Percentiles rank a stretch among this genome's conserved stretches.
These are phyloP conservation scores for Escallonia herrerae DNA, from an alignment of 129 eudicot species.

Conservation along the genomic window DNA sequence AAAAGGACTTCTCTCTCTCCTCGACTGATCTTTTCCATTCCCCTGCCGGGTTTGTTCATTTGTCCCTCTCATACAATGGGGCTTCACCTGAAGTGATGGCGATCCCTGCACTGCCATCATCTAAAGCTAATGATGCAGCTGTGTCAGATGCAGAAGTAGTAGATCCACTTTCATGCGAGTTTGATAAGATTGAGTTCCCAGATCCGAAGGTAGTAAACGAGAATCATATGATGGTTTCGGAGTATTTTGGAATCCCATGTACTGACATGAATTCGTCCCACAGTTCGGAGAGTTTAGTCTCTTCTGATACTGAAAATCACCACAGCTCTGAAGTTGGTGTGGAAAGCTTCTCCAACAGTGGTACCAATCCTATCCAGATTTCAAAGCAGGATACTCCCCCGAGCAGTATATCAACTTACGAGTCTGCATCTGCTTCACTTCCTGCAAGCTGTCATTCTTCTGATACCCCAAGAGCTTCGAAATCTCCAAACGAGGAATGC, in stretches of 20 bases:
- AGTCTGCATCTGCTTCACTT: constrained; percentile 37
- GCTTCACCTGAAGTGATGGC: constrained; percentile 69
- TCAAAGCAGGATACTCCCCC: constrained; percentile 64
- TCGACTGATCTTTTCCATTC: constrained; percentile 92
- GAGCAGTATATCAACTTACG: constrained; percentile 48
- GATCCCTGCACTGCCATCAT: constrained; percentile 27
- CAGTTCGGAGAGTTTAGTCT: constrained; percentile 63
- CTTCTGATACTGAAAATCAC: constrained; percentile 62
- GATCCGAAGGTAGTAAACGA: constrained; percentile 78
- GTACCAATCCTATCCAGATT: constrained; percentile 15
- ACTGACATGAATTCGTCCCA: constrained; percentile 19
- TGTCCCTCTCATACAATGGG: constrained; percentile 72
- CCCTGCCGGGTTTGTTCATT: constrained; percentile 87
- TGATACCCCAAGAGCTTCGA: constrained; percentile 33
- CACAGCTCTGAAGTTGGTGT: constrained; percentile 41
- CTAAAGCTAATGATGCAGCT: constrained; percentile 16
- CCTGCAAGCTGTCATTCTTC: constrained; percentile 49
- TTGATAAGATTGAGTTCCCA: constrained; percentile 86
- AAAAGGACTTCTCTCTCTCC: constrained; percentile 81
- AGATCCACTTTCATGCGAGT: constrained; percentile 28
- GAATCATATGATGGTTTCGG: constrained; percentile 81
- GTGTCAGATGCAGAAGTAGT: constrained; percentile 12
- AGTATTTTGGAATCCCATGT: constrained; percentile 46
- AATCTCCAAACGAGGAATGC: constrained; percentile 45
- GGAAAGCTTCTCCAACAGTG: constrained; percentile 21